Evolutionary conservation across 495 filamentous ascomycete genomes (phyloP).

Genomic region (Glarea lozoyensis): DNA sequence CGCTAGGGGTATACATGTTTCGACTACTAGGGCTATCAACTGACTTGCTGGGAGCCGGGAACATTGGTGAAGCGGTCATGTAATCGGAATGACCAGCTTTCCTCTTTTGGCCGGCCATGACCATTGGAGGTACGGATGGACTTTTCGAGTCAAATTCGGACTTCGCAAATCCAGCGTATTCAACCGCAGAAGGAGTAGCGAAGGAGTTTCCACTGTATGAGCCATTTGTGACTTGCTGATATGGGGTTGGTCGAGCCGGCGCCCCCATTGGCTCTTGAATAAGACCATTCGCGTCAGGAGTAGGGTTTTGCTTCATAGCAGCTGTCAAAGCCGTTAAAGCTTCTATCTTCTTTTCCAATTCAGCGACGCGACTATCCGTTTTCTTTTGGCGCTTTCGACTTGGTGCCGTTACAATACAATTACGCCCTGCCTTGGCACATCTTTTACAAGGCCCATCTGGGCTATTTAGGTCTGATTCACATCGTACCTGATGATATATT

Average conservation of each 20-base stretch:
- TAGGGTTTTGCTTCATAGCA: constrained; percentile 32
- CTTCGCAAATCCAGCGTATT: constrained; percentile 14
- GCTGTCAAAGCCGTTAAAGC: constrained; percentile 68
- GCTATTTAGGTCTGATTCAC: constrained; percentile 62
- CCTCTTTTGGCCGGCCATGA: constrained; percentile 38
- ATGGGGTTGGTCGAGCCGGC: constrained; percentile 9
- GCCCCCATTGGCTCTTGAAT: neutral
- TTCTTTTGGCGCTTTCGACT: constrained; percentile 88
- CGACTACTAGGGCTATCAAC: neutral
- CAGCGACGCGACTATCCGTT: constrained; percentile 82
- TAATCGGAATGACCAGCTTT: constrained; percentile 23
- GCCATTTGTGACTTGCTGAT: constrained; percentile 22
- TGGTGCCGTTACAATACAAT: constrained; percentile 74
- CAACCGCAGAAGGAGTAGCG: constrained; percentile 3
- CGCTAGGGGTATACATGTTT: neutral
- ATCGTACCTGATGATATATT: too few relatives aligned
- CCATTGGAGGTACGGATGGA: constrained; percentile 23
- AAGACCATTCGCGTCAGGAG: neutral
- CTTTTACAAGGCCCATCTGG: constrained; percentile 65
- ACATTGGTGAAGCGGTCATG: constrained; percentile 1
- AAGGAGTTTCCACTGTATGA: constrained; percentile 8
- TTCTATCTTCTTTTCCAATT: constrained; percentile 93
- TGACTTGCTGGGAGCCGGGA: constrained; percentile 1
- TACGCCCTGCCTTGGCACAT: constrained; percentile 73
- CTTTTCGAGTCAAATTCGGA: constrained; percentile 12